Evolutionary conservation across 495 filamentous ascomycete species (phyloP), one percentile per base, ranked within the genome.

Genomic region (Penicillium paxilli): DNA sequence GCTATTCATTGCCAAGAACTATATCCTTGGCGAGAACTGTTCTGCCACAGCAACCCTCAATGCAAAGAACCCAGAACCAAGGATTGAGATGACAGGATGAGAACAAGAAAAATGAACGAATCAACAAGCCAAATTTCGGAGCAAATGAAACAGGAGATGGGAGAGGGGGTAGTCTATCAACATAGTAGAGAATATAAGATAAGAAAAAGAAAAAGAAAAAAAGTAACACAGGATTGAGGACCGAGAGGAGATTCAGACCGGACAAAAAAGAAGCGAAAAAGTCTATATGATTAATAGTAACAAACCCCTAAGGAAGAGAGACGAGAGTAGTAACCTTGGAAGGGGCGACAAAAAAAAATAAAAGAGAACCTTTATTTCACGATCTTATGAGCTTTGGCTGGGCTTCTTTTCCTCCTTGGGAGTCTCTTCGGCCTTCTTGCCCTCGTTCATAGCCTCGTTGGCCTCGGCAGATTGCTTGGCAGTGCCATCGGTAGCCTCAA

Each of bases 401-500:
- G 60, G 58, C 64, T 75, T 67, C 53, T 67, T 65, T 32, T 67
- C 66, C n/a, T 63, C 62, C 45, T 64, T 59, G 33, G 46, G 17
- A 45, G 63, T 54, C 55, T 73, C 52, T 30, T 69, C 76, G 19
- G 54, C 70, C 49, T 69, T 67, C 11, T 59, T 62, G n/a, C 69
- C 70, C 44, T 81, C 78, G 20, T 59, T 45, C 56, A 71, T 42
- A 5, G 77, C 77, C 50, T 79, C 75, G 6, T 44, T 63, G 1
- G 75, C 76, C 53, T 80, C 78, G 2, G 65, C 54, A 11, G 67
- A 55, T 57, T 80, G 75, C 47, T 61, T 60, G 9, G 65, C 37
- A 30, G 56, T 50, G 9, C 54, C 54, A 12, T 61, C 54, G 17
- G 54, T 33, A 28, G 72, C 59, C 24, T 71, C 67, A 35, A 60